Base-by-base conservation (phyloP, 257 asterid genomes). In the Solanum sitiens region DNA sequence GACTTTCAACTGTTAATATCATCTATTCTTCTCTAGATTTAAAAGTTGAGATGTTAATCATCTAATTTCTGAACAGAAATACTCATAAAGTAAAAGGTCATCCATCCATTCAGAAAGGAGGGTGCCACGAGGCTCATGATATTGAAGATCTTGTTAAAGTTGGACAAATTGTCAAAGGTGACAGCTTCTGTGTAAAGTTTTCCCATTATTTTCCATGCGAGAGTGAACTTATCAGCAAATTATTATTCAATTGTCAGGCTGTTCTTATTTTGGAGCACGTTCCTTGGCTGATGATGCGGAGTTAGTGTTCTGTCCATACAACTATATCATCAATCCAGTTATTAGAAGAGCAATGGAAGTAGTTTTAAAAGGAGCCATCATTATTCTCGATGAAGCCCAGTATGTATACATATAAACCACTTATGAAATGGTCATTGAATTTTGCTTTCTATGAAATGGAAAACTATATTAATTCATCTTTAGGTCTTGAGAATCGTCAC, bases 371-470 rank as follows among this genome's bases (percentile, higher is more conserved):
- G 92, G 93, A 85, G 92, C 96, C 88, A 91, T 97, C 89, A 93
- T 97, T 88, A 97, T 97, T 90, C 91, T 97, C 68, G 99, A 97
- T 91, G 99, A 97, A 92, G 99, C 99, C 16, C 99, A 97, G 99
- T 97, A 97, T 87, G 98, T 89, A 42, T 89, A 35, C 63, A 88
- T 63, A 83, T 71, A 68, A 37, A 86, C 77, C 83, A 85, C 63
- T 44, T 71, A 71, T 71, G 47, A n/a, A 12, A 27, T 67, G 74
- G 74, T 27, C 74, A 67, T 67, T 32, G 37, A 27, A 13, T 67
- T 67, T 80, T 80, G 85, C 68, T 27, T 80, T 42, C 85, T 80
- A 47, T 80, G 85, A 16, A 47, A 80, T 80, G 37, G 83, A 75
- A 23, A 75, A 75, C 33, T 75, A 16, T 80, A 47, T 47, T 80